Evolutionary conservation across 139 green algal genomes (phyloP), one percentile per base, ranked within the genome.

Genomic region (Chlorella sp.): DNA sequence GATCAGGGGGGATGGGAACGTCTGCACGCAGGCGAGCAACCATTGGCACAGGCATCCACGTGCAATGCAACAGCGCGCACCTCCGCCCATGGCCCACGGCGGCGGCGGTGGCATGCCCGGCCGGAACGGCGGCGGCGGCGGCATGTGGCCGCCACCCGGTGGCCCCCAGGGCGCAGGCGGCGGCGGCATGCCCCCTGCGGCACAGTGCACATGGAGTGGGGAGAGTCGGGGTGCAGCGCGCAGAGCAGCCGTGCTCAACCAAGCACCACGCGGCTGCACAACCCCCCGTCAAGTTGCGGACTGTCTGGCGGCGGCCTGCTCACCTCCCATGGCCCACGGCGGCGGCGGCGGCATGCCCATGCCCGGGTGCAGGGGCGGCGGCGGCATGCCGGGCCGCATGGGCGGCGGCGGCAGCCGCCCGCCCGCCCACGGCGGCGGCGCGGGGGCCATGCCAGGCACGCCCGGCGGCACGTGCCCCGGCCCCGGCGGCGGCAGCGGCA

Each of bases 61-160:
- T 42, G 59, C 48, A 19, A 19, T 15, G 46, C 46, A 55, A n/a
- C n/a, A n/a, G n/a, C n/a, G n/a, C n/a, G n/a, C 65, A 71, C 62
- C n/a, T 50, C 25, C 45, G 11, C 67, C 46, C 50, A 59, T 77
- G 71, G 58, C 71, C 71, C 71, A 77, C 1, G 71, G 75, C 0
- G 73, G 73, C 8, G 73, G 73, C 29, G 59, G 15, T 60, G 8
- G 15, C 64, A 55, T 55, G 46, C 46, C 69, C 69, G 66, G 48
- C 11, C 7, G 15, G 17, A 8, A 12, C 29, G 43, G 9, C 31
- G 64, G 23, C 27, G 64, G 64, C 8, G 42, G 64, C 41, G 42
- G 64, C 64, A 71, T 58, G 33, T 41, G 50, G 58, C 42, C 67
- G 50, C 35, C 67, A 60, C 14, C 33, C 17, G 9, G 29, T 43